phyloP scores from a whole-genome alignment of 163 green algal genomes.

The Prototheca wickerhamii region DNA sequence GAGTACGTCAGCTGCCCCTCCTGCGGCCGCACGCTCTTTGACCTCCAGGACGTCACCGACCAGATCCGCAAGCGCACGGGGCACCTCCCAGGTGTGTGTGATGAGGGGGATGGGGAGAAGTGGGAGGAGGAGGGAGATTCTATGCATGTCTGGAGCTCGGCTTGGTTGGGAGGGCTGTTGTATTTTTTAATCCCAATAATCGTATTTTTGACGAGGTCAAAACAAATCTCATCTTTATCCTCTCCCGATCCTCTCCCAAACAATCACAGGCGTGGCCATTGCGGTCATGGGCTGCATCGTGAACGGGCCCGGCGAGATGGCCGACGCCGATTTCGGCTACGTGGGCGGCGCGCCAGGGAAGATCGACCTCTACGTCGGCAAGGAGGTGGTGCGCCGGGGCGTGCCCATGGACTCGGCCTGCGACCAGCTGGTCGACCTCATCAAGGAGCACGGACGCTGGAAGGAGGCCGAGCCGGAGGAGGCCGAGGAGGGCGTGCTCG shows the following conservation, averaged over 20 bases:
- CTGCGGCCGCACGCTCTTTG: constrained; percentile 96
- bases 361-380: constrained; percentile 98
- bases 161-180: no score
- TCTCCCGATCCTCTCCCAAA: neutral
- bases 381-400: constrained; percentile 83
- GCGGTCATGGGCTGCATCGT: constrained; percentile 99
- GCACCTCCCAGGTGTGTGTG: constrained; percentile 74
- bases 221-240: neutral
- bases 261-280: constrained; percentile 71
- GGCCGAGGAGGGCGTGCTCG: constrained; percentile 31
- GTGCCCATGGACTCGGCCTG: constrained; percentile 56
- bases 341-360: constrained; percentile 93
- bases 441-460: constrained; percentile 96
- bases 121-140: no score
- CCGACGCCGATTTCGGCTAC: constrained; percentile 96
- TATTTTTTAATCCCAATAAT: no score
- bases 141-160: no score
- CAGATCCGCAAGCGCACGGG: constrained; percentile 83
- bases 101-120: neutral
- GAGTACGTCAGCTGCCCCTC: constrained; percentile 97
- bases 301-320: constrained; percentile 98
- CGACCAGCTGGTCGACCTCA: constrained; percentile 91
- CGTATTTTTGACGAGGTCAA: neutral
- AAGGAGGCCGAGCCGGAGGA: constrained; percentile 73
- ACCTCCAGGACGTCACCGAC: constrained; percentile 94